A percentile compares a stretch with the other conserved stretches of the same genome.
Evolutionary conservation across 495 filamentous ascomycete species (phyloP).

Genomic region (Penicillium turbatum): DNA sequence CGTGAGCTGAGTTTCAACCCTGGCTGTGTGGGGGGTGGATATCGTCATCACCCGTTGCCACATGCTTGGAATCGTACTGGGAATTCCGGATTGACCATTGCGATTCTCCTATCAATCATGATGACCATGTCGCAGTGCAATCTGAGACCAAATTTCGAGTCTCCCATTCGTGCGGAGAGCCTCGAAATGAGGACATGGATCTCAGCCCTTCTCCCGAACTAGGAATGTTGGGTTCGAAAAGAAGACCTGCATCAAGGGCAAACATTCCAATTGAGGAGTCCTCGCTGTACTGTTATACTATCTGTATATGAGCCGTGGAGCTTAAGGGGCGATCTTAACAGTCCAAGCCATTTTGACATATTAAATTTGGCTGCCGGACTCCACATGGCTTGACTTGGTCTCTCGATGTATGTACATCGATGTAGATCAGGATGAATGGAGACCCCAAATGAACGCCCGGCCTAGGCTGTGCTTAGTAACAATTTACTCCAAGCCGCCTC

Average conservation of each 20-base stretch:
- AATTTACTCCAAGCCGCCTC: too few species aligned
- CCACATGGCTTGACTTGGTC: not conserved
- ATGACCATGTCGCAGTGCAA: not conserved
- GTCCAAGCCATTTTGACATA: not conserved
- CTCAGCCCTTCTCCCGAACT: not conserved
- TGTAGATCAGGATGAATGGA: not conserved
- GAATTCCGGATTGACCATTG: not conserved
- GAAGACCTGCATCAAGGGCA: conserved; percentile 4
- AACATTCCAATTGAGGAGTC: conserved; percentile 11
- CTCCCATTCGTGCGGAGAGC: not conserved
- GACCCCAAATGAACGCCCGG: not conserved
- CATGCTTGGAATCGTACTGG: conserved; percentile 5
- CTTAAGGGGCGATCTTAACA: not conserved
- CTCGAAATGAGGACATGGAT: not conserved
- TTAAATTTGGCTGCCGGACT: not conserved
- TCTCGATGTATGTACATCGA: too few species aligned
- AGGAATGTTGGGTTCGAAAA: conserved; percentile 1
- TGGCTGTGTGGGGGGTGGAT: conserved; percentile 9
- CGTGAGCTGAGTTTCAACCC: not conserved
- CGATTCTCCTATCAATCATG: not conserved
- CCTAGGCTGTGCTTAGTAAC: too few species aligned
- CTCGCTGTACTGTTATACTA: too few species aligned
- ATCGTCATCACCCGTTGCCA: conserved; percentile 16
- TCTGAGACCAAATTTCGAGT: not conserved
- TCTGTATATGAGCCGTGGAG: not conserved